Percentiles rank a stretch among this genome's conserved stretches.
Evolutionary conservation across 75 land plant genomes (phyloP).

Genomic region (Adiantum capillusveneris): DNA sequence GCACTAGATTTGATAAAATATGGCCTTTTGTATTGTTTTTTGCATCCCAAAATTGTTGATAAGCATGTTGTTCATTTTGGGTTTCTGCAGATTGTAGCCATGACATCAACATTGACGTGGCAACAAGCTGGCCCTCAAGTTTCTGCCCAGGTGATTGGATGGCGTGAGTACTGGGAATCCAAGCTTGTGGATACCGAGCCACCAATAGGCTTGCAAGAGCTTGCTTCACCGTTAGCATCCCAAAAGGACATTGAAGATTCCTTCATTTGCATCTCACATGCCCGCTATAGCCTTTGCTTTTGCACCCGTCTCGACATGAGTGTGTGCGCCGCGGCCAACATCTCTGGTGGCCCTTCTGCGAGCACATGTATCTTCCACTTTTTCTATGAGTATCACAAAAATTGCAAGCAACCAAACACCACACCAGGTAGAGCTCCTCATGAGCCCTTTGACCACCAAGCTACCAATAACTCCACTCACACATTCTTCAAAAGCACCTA

Average conservation of each 20-base stretch:
- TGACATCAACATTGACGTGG: too few relatives aligned
- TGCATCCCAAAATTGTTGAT: too few relatives aligned
- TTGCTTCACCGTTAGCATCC: not conserved
- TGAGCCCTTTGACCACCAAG: too few relatives aligned
- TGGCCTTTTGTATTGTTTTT: too few relatives aligned
- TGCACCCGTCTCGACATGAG: not conserved
- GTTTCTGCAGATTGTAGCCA: too few relatives aligned
- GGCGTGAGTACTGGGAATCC: not conserved
- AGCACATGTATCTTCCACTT: conserved; percentile 6
- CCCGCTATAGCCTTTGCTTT: not conserved
- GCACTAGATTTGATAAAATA: too few relatives aligned
- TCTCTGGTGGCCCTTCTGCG: not conserved
- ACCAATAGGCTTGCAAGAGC: not conserved
- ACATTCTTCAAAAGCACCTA: too few relatives aligned
- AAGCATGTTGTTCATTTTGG: too few relatives aligned
- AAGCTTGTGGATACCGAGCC: not conserved
- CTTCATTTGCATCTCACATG: not conserved
- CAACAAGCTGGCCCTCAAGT: too few relatives aligned
- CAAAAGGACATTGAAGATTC: not conserved
- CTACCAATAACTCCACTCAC: too few relatives aligned
- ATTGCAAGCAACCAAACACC: not conserved
- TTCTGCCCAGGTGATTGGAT: too few relatives aligned
- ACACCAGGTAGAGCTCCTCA: too few relatives aligned
- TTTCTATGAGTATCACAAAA: conserved; percentile 5
- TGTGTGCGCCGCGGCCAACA: conserved; percentile 1